Evolutionary conservation across 495 filamentous ascomycete species (phyloP).

Genomic region (Cercophora sp.): DNA sequence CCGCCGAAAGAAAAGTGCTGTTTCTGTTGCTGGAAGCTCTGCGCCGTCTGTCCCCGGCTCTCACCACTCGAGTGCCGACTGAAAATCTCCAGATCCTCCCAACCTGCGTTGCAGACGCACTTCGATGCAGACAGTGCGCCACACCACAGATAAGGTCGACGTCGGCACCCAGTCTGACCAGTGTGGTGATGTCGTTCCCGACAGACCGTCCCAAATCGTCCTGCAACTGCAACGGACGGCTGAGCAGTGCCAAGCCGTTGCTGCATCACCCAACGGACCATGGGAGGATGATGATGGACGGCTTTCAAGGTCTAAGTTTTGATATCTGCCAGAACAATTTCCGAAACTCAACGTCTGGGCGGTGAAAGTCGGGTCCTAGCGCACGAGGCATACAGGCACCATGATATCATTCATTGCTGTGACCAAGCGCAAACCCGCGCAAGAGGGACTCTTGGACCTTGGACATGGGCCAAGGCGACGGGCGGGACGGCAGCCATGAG

Average conservation of each 20-base stretch:
- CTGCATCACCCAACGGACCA: too few relatives aligned
- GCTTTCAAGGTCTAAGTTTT: too few relatives aligned
- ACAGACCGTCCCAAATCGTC: neutral
- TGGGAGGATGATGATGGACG: too few relatives aligned
- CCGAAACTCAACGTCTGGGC: neutral
- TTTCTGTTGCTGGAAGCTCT: neutral
- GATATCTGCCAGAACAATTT: too few relatives aligned
- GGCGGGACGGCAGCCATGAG: too few relatives aligned
- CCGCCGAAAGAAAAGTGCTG: too few relatives aligned
- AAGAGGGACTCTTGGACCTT: neutral
- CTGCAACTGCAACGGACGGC: neutral
- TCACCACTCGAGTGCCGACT: too few relatives aligned
- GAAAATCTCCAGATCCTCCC: neutral
- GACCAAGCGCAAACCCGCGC: neutral
- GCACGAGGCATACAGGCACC: too few relatives aligned
- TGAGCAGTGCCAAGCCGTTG: too few relatives aligned
- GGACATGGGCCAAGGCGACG: neutral
- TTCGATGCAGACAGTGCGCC: neutral
- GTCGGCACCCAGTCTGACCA: neutral
- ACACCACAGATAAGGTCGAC: neutral
- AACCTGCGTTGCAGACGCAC: neutral
- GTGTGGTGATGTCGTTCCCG: neutral
- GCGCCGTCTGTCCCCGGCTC: slow-evolving; percentile 1
- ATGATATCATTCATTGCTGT: slow-evolving; percentile 8
- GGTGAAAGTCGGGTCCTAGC: too few relatives aligned